phyloP scores from a whole-genome alignment of 768 basidiomycete species.

The Lyophyllum semitale region DNA sequence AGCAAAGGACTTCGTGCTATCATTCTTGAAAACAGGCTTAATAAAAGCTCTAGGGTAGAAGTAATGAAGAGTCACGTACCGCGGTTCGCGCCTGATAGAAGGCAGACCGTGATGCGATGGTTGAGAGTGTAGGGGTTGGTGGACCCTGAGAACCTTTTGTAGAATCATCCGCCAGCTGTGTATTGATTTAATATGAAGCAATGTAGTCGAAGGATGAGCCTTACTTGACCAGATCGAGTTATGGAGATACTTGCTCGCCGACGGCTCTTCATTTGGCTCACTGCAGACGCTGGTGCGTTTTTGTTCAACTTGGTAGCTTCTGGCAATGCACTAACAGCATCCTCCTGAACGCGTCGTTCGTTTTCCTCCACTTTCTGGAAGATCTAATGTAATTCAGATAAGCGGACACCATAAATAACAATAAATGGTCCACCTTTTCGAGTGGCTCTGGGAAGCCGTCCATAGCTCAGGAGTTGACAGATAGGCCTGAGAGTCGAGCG shows the following conservation, averaged over 20 bases:
- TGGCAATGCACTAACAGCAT: not conserved
- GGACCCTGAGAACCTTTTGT: constrained; percentile 24
- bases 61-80: constrained; percentile 27
- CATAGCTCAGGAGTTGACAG: constrained; percentile 6
- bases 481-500: not conserved
- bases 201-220: constrained; percentile 14
- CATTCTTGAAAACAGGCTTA: constrained; percentile 34
- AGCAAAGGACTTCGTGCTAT: constrained; percentile 44
- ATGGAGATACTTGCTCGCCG: constrained; percentile 58
- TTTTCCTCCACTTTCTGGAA: constrained; percentile 19
- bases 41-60: constrained; percentile 1
- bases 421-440: constrained; percentile 11
- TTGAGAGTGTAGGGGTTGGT: constrained; percentile 35
- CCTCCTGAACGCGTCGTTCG: constrained; percentile 17
- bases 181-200: constrained; percentile 14
- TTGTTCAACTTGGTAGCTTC: not conserved
- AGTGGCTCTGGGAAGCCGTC: constrained; percentile 16
- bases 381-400: constrained; percentile 3
- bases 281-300: constrained; percentile 13
- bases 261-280: constrained; percentile 33
- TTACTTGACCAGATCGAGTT: constrained; percentile 62
- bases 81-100: constrained; percentile 48
- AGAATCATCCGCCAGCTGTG: constrained; percentile 23
- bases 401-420: not conserved
- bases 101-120: constrained; percentile 45